phyloP scores from a whole-genome alignment of 108 stramenopile genomes.

The Pseudonitzschia multiseries region DNA sequence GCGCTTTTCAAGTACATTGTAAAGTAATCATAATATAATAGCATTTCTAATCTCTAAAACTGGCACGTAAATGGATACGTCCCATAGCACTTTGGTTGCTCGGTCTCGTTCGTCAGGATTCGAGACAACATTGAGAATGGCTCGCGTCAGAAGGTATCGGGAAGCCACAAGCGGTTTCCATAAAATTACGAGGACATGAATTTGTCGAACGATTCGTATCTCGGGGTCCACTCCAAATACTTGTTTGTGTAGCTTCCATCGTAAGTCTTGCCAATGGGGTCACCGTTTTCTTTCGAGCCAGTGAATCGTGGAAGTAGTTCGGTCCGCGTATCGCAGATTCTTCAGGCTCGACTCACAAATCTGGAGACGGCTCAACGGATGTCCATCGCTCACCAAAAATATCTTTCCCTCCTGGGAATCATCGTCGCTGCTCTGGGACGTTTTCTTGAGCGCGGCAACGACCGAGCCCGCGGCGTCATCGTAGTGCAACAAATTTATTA shows the following conservation, averaged over 20 bases:
- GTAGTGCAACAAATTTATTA: slow-evolving; percentile 87
- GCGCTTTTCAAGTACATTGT: too few relatives aligned
- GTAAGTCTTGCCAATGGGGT: slow-evolving; percentile 72
- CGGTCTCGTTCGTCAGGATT: too few relatives aligned
- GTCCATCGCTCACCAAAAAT: slow-evolving; percentile 85
- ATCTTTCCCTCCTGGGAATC: slow-evolving; percentile 25
- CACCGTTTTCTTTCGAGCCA: slow-evolving; percentile 38
- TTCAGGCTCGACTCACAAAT: slow-evolving; percentile 85
- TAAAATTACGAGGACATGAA: slow-evolving; percentile 52
- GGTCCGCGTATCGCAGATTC: slow-evolving; percentile 40
- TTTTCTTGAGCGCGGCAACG: slow-evolving; percentile 56
- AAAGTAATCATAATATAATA: too few relatives aligned
- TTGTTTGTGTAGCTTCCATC: slow-evolving; percentile 73
- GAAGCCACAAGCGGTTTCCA: background rate
- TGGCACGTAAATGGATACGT: too few relatives aligned
- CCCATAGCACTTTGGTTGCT: too few relatives aligned
- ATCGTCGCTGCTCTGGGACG: slow-evolving; percentile 22
- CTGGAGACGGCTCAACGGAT: slow-evolving; percentile 67
- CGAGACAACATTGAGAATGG: background rate
- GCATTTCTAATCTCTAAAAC: too few relatives aligned
- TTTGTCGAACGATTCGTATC: slow-evolving; percentile 73
- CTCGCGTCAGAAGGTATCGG: background rate
- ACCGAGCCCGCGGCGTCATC: slow-evolving; percentile 83
- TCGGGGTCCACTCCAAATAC: slow-evolving; percentile 72
- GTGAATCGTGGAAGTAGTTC: slow-evolving; percentile 65